Evolutionary conservation across 176 grass and related monocot genomes (phyloP).

Genomic region (Oryza officinalis): DNA sequence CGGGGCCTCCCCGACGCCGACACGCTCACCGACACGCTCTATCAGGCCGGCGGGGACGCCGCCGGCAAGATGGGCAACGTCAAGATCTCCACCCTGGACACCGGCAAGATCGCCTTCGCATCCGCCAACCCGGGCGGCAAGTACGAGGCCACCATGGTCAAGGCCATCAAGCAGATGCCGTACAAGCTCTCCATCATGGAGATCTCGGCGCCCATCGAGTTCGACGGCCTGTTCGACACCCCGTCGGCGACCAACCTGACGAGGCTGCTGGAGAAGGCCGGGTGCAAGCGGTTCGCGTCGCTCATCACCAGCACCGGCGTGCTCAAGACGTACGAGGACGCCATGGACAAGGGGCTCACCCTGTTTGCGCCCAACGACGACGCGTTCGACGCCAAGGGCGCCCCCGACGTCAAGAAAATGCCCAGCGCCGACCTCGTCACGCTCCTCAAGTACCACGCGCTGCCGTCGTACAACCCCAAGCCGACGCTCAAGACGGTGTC

Average conservation of each 20-base stretch:
- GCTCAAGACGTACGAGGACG: constrained; percentile 66
- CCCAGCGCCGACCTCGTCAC: constrained; percentile 58
- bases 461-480: constrained; percentile 75
- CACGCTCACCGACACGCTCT: constrained; percentile 68
- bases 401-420: constrained; percentile 62
- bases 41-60: constrained; percentile 82
- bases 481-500: constrained; percentile 58
- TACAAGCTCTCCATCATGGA: constrained; percentile 77
- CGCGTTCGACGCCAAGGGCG: constrained; percentile 60
- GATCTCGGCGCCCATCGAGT: constrained; percentile 66
- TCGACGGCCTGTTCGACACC: constrained; percentile 70
- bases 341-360: constrained; percentile 83
- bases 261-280: constrained; percentile 73
- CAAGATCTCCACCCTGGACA: constrained; percentile 58
- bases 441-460: constrained; percentile 76
- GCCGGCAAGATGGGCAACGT: constrained; percentile 58
- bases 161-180: constrained; percentile 61
- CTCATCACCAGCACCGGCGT: constrained; percentile 64
- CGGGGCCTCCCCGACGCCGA: constrained; percentile 50
- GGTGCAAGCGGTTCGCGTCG: constrained; percentile 79
- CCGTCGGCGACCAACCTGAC: constrained; percentile 56
- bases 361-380: constrained; percentile 89
- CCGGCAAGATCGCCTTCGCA: constrained; percentile 63
- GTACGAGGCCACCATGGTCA: constrained; percentile 61
- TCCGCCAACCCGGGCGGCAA: constrained; percentile 56